A percentile compares a stretch with the other conserved stretches of the same genome.
phyloP scores from a whole-genome alignment of 2,329 filamentous ascomycete genomes.

The Pseudopyrenochaeta lycopersici region DNA sequence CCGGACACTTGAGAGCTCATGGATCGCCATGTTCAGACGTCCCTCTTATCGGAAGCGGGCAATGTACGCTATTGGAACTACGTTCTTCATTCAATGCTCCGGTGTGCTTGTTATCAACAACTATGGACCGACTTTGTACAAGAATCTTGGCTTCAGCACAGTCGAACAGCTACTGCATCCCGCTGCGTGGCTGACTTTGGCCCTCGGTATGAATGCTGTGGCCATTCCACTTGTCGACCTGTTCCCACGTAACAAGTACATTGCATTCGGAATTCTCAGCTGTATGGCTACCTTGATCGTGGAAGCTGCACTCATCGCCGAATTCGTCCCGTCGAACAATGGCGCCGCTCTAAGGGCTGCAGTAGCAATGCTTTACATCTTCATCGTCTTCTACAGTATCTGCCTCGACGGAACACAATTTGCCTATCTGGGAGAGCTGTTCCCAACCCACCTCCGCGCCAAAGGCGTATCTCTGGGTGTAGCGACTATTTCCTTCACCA shows the following conservation, averaged over 20 bases:
- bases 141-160: conserved; percentile 35
- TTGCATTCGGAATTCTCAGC: conserved; percentile 27
- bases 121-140: conserved; percentile 40
- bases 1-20: conserved; percentile 29
- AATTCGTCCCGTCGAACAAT: conserved; percentile 28
- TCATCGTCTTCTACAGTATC: conserved; percentile 60
- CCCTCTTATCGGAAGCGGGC: conserved; percentile 37
- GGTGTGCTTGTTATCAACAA: conserved; percentile 42
- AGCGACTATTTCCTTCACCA: conserved; percentile 30
- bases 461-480: conserved; percentile 50
- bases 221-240: conserved; percentile 33
- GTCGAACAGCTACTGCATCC: conserved; percentile 33
- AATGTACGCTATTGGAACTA: conserved; percentile 33
- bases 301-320: conserved; percentile 59
- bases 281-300: conserved; percentile 43
- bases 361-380: conserved; percentile 60
- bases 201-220: conserved; percentile 33
- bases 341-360: conserved; percentile 51
- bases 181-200: conserved; percentile 39
- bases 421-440: conserved; percentile 59
- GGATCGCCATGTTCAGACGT: conserved; percentile 35
- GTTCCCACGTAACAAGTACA: conserved; percentile 27
- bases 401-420: conserved; percentile 62
- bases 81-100: conserved; percentile 39
- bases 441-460: conserved; percentile 57